These are phyloP conservation scores for Anisodus acutangulus DNA, from an alignment of 257 asterid genomes.

Conservation along the genomic window DNA sequence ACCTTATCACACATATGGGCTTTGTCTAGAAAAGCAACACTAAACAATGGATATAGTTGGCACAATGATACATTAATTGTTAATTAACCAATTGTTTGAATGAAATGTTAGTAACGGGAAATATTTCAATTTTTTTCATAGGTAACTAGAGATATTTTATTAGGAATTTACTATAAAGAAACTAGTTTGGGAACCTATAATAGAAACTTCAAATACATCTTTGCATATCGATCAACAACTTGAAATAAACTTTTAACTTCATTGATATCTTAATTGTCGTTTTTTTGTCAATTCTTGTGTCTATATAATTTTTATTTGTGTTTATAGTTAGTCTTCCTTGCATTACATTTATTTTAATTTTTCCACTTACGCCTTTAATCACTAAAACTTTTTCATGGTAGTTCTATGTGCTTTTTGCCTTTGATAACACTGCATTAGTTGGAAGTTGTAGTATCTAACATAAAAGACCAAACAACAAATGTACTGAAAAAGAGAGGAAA, in stretches of 20 bases:
- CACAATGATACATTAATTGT: not conserved
- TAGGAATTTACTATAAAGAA: not conserved
- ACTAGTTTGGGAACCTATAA: not conserved
- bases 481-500: not conserved
- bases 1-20: not conserved
- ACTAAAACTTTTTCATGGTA: not conserved
- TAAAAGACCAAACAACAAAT: not conserved
- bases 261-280: not conserved
- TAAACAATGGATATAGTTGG: not conserved
- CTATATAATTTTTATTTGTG: not conserved
- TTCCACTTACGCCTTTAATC: not conserved
- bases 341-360: not conserved
- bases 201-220: not conserved
- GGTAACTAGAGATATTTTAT: not conserved
- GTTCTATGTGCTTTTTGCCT: not conserved
- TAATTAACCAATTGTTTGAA: not conserved
- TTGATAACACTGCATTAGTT: not conserved
- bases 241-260: not conserved
- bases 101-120: not conserved
- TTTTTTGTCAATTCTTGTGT: not conserved
- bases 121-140: not conserved
- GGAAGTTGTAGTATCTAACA: not conserved
- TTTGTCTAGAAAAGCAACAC: not conserved
- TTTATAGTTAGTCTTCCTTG: constrained; percentile 1
- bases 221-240: not conserved